Evolutionary conservation across 768 basidiomycete species (phyloP), one percentile per base, ranked within the genome.

Genomic region (Sporobolomyces phaffii): DNA sequence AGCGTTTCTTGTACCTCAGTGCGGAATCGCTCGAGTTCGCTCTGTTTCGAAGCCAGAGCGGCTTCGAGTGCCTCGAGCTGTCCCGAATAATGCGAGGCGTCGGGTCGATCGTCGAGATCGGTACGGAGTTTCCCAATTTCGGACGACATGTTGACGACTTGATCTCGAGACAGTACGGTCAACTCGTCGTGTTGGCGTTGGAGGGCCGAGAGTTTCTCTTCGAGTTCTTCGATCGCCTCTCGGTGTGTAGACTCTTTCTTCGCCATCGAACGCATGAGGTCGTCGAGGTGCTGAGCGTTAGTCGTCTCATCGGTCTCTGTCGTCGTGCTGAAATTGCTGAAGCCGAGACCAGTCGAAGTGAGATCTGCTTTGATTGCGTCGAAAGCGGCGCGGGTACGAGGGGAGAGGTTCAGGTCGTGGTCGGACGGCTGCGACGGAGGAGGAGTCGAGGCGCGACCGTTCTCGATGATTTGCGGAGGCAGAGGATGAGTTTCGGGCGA

Each of bases 211-310:
- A 96, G 81, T 74, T 93, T 84, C 18, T 80, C 75, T 48, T 85
- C 86, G 69, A 97, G 81, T 36, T 80, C 80, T 45, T 90, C 86
- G 31, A 96, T 87, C 28, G 83, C 76, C 74, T 94, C 90, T 40
- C 85, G 84, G 76, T 98, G 94, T 38, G 85, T 81, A 6, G 90
- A 87, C 77, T 99, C 96, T 77, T 98, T 98, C 79, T 90, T 87
- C 4, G 93, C 93, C 94, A 98, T 97, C 3, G 94, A 90, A 89
- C 87, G 80, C 91, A 97, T 94, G 20, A 97, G 83, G 73, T 93
- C 90, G 73, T 94, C 92, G 41, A 96, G 80, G 60, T 88, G 82
- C 40, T 76, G 62, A 33, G 73, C 60, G 29, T 75, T 65, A 36
- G 73, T 20, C 0, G 14, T 48, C 2, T 54, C 52, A 1, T 73